Percentiles rank a stretch among this genome's conserved stretches.
phyloP scores from a whole-genome alignment of 202 grass and related monocot genomes.

The Schoenoplectus tabernaemontani region DNA sequence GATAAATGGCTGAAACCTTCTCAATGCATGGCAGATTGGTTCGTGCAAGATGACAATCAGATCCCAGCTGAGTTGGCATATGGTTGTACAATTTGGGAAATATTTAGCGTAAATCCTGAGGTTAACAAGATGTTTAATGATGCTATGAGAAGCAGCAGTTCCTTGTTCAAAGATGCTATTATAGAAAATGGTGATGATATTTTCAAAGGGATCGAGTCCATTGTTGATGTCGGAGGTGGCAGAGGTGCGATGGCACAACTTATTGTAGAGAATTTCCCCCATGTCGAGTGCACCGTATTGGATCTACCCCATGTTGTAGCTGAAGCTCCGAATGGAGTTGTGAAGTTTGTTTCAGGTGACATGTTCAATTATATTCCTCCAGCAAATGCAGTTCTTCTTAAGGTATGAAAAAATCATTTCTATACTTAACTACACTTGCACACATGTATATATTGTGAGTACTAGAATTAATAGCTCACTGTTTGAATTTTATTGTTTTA shows the following conservation, averaged over 20 bases:
- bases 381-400: too few species aligned
- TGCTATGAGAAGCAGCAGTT: conserved; percentile 15
- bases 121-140: conserved; percentile 12
- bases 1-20: not conserved
- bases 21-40: not conserved
- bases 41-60: not conserved
- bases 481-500: too few species aligned
- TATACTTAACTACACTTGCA: not conserved
- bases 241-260: conserved; percentile 16
- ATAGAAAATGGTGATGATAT: conserved; percentile 15
- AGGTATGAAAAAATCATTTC: conserved; percentile 9
- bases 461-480: not conserved
- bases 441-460: not conserved
- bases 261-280: conserved; percentile 20
- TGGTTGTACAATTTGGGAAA: not conserved
- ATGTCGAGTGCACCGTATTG: conserved; percentile 28
- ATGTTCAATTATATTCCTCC: conserved; percentile 36
- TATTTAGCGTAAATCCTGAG: not conserved
- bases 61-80: not conserved
- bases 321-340: not conserved
- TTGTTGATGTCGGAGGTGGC: conserved; percentile 41
- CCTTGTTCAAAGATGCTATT: conserved; percentile 23
- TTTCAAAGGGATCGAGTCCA: conserved; percentile 26
- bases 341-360: conserved; percentile 22
- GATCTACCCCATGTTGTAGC: conserved; percentile 35